Conservation (phyloP, 768 basidiomycete species). For the Trametes meyenii region DNA sequence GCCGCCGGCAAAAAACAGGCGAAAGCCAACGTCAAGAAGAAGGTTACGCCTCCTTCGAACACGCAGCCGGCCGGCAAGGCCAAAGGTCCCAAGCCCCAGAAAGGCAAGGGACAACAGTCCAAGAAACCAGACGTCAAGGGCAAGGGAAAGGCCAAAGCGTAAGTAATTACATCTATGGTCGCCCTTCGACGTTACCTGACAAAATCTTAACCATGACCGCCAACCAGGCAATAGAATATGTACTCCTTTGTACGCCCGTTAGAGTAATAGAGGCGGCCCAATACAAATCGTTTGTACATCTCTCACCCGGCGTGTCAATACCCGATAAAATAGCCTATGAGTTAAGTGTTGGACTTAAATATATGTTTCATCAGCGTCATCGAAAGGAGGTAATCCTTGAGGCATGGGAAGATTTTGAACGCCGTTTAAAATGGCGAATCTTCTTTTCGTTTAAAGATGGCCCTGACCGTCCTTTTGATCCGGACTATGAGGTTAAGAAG, state of each 20-base stretch:
- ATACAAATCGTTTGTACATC: neutral
- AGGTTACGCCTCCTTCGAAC: no score
- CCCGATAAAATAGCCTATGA: neutral
- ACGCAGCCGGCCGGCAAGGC: no score
- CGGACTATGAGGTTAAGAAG: constrained; percentile 2
- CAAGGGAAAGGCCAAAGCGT: neutral
- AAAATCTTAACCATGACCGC: neutral
- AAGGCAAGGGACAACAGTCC: neutral
- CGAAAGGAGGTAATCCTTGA: neutral
- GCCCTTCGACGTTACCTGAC: neutral
- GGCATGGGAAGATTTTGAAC: constrained; percentile 1
- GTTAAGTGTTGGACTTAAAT: constrained; percentile 1
- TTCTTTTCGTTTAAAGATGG: constrained; percentile 3
- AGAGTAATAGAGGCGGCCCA: neutral
- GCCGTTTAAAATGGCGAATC: neutral
- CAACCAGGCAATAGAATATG: neutral
- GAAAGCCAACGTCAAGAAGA: no score
- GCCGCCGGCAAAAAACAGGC: no score
- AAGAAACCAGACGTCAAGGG: neutral
- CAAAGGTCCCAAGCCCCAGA: neutral
- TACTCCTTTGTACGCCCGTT: neutral
- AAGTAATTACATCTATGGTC: neutral
- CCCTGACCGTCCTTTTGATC: neutral
- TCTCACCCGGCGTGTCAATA: neutral
- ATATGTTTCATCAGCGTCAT: neutral